phyloP scores from a whole-genome alignment of 495 filamentous ascomycete genomes.

The Penicillium soppii region DNA sequence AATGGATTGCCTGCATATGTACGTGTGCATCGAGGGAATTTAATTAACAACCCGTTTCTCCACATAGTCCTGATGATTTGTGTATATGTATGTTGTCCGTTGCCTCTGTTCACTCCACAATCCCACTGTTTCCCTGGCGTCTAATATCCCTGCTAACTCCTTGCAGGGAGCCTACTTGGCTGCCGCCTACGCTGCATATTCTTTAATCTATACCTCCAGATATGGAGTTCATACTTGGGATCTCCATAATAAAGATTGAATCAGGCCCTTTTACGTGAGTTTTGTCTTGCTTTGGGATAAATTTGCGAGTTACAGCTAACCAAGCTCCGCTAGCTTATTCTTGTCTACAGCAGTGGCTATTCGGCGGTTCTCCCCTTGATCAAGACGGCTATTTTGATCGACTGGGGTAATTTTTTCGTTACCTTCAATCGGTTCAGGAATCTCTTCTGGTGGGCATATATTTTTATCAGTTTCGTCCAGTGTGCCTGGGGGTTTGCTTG shows the following conservation, averaged over 20 bases:
- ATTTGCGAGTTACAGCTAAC: background rate
- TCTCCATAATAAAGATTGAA: constrained; percentile 15
- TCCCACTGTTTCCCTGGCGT: background rate
- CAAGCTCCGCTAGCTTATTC: constrained; percentile 5
- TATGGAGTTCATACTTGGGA: constrained; percentile 27
- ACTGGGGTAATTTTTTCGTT: constrained; percentile 24
- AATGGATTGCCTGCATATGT: background rate
- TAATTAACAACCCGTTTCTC: background rate
- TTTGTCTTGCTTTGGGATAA: too few species aligned
- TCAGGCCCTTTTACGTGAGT: constrained; percentile 16
- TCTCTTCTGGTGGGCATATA: constrained; percentile 21
- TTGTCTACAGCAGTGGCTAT: constrained; percentile 24
- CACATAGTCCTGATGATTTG: constrained; percentile 15
- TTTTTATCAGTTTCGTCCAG: constrained; percentile 15
- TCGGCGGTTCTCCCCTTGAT: constrained; percentile 17
- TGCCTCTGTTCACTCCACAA: background rate
- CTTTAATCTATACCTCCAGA: constrained; percentile 16
- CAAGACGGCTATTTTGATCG: constrained; percentile 21
- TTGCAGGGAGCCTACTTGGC: constrained; percentile 24
- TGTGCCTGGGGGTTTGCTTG: constrained; percentile 15
- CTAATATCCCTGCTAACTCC: background rate
- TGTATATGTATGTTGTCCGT: constrained; percentile 13
- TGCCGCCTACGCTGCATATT: constrained; percentile 19
- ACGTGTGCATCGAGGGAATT: constrained; percentile 10
- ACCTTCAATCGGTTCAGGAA: constrained; percentile 11